Conservation (phyloP, 257 asterid genomes). For the Galeopsis tetrahit region DNA sequence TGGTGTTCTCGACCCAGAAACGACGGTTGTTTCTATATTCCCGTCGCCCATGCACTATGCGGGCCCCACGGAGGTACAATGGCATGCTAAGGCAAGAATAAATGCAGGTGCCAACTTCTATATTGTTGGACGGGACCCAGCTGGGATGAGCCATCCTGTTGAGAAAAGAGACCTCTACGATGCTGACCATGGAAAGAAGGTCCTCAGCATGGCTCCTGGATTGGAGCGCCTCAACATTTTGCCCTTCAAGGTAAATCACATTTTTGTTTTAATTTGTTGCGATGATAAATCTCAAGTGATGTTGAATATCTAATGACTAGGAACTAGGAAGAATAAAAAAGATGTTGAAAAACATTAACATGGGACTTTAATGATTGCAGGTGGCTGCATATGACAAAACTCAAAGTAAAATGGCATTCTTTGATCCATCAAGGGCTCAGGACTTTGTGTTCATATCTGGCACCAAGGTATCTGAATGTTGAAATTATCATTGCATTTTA, state of each 20-base stretch:
- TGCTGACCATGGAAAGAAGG: conserved; percentile 99
- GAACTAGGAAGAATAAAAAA: not conserved
- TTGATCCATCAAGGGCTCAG: conserved; percentile 88
- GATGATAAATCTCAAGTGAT: not conserved
- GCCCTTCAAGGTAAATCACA: conserved; percentile 72
- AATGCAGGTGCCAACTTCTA: conserved; percentile 96
- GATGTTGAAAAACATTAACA: conserved; percentile 1
- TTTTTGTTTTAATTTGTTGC: conserved; percentile 1
- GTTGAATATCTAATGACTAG: not conserved
- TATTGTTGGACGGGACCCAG: conserved; percentile 93
- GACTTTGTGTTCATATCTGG: conserved; percentile 94
- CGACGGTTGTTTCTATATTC: conserved; percentile 90
- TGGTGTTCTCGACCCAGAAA: conserved; percentile 90
- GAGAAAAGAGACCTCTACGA: conserved; percentile 91
- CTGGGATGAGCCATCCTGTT: conserved; percentile 91
- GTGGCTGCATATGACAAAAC: conserved; percentile 97
- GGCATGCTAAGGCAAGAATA: conserved; percentile 99
- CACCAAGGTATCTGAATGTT: conserved; percentile 66
- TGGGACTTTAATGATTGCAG: conserved; percentile 39
- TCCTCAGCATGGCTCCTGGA: conserved; percentile 96
- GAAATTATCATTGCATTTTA: not conserved
- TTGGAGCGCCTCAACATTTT: conserved; percentile 84
- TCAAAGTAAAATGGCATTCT: conserved; percentile 87
- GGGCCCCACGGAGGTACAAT: conserved; percentile 96
- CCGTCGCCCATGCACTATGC: conserved; percentile 99